Evolutionary conservation across 2,329 filamentous ascomycete species (phyloP), one percentile per base, ranked within the genome.

Genomic region (Hymenoscyphus infarciens): DNA sequence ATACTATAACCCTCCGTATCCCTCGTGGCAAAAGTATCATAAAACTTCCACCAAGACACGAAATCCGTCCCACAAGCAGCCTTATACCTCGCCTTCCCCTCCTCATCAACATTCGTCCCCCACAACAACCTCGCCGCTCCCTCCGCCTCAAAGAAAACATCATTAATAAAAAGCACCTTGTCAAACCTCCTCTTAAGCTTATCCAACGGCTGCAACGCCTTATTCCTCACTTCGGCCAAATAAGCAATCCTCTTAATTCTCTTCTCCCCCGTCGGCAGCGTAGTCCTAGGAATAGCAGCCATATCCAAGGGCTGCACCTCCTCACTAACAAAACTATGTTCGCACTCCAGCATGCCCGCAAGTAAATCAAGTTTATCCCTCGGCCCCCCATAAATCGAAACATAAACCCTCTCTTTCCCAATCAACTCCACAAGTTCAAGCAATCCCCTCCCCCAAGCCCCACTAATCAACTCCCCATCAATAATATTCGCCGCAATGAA

Each of bases 211-310:
- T 80, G 77, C 27, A 92, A 75, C 0, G 88, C 89, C 55, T 84
- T 82, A 73, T 92, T 92, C 57, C 90, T 83, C 57, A 91, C 85
- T 72, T 88, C 85, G 13, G 90, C 87, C 22, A 92, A 79, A 74
- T 88, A 92, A 33, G 87, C 83, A 53, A 92, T 87, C n/a, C 90
- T 83, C 74, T 91, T 91, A 42, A 88, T 79, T n/a, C 86, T 82
- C 49, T 78, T 77, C 45, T 82, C 80, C 0, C 88, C 88, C 62
- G 83, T 84, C 1, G 87, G 86, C 39, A 90, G 77, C 1, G 78
- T 82, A 55, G 90, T 77, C 60, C 83, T 83, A 5, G 83, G 83
- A 1, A 91, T 78, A 1, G 76, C 75, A n/a, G 76, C 74, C 49
- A 86, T 71, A 63, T 86, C 78, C 53, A 91, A 74, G 19, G 70